A percentile compares a stretch with the other conserved stretches of the same genome.
These are phyloP conservation scores for Solanum neorickii DNA, from an alignment of 257 asterid genomes.

Conservation along the genomic window DNA sequence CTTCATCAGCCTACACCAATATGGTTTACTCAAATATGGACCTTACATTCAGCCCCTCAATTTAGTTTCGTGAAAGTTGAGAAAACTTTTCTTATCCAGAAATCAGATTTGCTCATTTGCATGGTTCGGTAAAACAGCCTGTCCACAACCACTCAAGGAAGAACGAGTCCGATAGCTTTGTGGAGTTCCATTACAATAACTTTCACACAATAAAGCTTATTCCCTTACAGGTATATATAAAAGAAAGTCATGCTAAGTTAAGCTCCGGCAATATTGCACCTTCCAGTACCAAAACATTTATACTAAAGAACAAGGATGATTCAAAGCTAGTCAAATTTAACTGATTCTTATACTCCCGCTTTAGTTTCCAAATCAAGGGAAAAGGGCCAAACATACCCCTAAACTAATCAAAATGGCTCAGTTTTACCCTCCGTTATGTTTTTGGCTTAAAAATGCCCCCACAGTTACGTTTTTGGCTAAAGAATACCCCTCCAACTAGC, in stretches of 20 bases:
- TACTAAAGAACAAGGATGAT: not conserved
- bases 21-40: not conserved
- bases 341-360: not conserved
- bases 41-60: not conserved
- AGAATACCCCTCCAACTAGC: not conserved
- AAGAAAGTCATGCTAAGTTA: not conserved
- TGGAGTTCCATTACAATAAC: not conserved
- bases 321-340: not conserved
- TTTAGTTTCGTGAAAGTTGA: not conserved
- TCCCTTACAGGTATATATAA: not conserved
- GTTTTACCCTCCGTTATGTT: not conserved
- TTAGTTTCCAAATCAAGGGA: not conserved
- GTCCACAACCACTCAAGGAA: not conserved
- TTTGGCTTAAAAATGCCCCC: not conserved
- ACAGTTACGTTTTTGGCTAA: not conserved
- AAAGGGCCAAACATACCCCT: not conserved
- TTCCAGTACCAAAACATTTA: not conserved
- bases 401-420: not conserved
- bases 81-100: not conserved
- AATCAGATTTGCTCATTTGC: not conserved
- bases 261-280: not conserved
- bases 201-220: not conserved
- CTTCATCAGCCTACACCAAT: not conserved
- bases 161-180: not conserved
- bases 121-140: not conserved